phyloP scores from a whole-genome alignment of 768 basidiomycete species.

The Boletus rex-veris region DNA sequence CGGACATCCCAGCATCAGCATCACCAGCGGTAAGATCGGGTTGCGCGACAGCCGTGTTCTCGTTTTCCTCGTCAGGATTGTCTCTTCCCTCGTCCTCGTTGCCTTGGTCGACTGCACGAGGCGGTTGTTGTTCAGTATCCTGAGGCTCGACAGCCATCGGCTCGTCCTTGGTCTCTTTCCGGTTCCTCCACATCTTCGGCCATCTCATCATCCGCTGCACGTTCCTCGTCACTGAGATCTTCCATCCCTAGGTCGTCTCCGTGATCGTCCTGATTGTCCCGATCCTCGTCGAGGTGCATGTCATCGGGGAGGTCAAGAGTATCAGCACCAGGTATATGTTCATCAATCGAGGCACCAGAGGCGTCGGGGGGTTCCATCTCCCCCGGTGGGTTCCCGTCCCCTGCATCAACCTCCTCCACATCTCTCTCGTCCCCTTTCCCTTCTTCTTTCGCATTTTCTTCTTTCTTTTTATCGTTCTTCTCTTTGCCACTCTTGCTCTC shows the following conservation, averaged over 20 bases:
- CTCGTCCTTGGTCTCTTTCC: conserved; percentile 18
- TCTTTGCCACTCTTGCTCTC: conserved; percentile 47
- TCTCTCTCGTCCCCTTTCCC: conserved; percentile 27
- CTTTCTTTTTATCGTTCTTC: conserved; percentile 33
- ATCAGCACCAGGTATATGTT: conserved; percentile 73
- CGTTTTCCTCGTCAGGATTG: conserved; percentile 28
- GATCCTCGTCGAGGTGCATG: conserved; percentile 53
- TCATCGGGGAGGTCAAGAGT: conserved; percentile 89
- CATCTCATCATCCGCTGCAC: conserved; percentile 21
- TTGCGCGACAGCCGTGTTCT: conserved; percentile 28
- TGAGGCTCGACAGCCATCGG: conserved; percentile 20
- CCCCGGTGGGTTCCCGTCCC: conserved; percentile 37
- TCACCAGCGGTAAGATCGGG: conserved; percentile 36
- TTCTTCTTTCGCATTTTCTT: conserved; percentile 27
- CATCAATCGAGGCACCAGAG: conserved; percentile 68
- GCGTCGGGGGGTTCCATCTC: conserved; percentile 45
- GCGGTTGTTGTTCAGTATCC: conserved; percentile 20
- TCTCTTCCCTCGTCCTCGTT: conserved; percentile 24
- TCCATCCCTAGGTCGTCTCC: conserved; percentile 33
- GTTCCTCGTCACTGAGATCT: conserved; percentile 35
- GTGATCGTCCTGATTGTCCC: conserved; percentile 27
- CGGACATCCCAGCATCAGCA: conserved; percentile 18
- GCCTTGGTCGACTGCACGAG: conserved; percentile 18
- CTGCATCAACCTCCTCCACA: conserved; percentile 19
- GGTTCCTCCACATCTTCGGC: conserved; percentile 24